Evolutionary conservation across 2,329 filamentous ascomycete species (phyloP).

Genomic region (Exophiala lecanii-corni): DNA sequence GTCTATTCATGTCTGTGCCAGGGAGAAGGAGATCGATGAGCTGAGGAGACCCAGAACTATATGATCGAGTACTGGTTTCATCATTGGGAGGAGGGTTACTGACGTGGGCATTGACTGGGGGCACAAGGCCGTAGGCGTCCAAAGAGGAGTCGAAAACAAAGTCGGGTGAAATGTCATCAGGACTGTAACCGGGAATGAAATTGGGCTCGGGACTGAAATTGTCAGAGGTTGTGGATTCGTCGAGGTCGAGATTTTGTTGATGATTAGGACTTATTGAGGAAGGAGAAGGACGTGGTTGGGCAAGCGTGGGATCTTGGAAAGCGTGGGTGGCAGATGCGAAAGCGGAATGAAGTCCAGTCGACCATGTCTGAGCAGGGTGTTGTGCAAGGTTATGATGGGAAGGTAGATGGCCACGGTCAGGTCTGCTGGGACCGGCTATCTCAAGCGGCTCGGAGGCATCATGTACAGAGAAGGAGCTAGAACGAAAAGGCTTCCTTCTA

Average conservation of each 20-base stretch:
- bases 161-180: constrained; percentile 12
- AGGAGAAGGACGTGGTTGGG: neutral
- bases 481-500: constrained; percentile 37
- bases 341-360: constrained; percentile 22
- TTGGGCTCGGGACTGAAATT: constrained; percentile 9
- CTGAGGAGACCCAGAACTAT: constrained; percentile 44
- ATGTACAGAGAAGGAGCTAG: constrained; percentile 28
- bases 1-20: constrained; percentile 43
- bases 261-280: constrained; percentile 4
- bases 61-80: constrained; percentile 29
- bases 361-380: constrained; percentile 17
- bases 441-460: constrained; percentile 28
- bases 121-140: constrained; percentile 35
- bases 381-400: too few relatives aligned
- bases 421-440: constrained; percentile 3
- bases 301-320: constrained; percentile 10
- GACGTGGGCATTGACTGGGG: constrained; percentile 23
- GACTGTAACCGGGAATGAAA: constrained; percentile 16
- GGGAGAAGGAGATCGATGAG: constrained; percentile 47
- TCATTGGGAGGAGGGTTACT: too few relatives aligned
- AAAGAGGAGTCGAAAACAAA: constrained; percentile 10
- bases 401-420: neutral
- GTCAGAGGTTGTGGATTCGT: neutral
- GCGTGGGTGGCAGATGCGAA: constrained; percentile 21
- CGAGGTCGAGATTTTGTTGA: constrained; percentile 1